phyloP scores from a whole-genome alignment of 2,329 filamentous ascomycete species.

The Hypoxylon sp. region DNA sequence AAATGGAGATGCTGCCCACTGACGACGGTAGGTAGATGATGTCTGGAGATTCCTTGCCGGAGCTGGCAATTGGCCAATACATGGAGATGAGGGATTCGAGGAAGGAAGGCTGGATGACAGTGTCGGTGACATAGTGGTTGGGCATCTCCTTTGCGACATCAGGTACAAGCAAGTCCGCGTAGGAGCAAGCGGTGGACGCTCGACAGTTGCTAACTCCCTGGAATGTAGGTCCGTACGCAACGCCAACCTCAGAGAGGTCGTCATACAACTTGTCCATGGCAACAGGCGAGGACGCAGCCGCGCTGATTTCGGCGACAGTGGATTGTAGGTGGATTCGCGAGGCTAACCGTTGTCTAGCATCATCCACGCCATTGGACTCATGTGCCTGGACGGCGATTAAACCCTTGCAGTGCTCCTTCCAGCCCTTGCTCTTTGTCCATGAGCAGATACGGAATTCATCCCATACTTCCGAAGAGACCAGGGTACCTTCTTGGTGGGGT shows the following conservation, averaged over 20 bases:
- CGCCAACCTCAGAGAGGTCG: conserved; percentile 58
- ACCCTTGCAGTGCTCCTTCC: conserved; percentile 70
- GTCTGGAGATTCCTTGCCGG: conserved; percentile 47
- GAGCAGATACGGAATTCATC: conserved; percentile 69
- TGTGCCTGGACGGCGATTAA: conserved; percentile 57
- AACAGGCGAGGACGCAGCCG: conserved; percentile 48
- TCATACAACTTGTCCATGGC: conserved; percentile 58
- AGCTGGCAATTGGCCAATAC: conserved; percentile 56
- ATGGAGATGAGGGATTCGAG: conserved; percentile 57
- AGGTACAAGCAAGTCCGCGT: conserved; percentile 52
- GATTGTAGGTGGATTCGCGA: conserved; percentile 49
- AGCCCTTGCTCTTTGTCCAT: conserved; percentile 62
- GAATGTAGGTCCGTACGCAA: conserved; percentile 64
- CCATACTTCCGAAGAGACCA: conserved; percentile 60
- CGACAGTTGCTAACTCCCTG: conserved; percentile 62
- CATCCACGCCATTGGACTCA: conserved; percentile 57
- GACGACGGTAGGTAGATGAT: conserved; percentile 59
- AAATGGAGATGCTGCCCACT: conserved; percentile 55
- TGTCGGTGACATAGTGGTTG: conserved; percentile 50
- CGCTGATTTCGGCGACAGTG: conserved; percentile 48
- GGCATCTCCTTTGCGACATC: conserved; percentile 57
- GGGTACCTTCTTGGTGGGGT: conserved; percentile 56
- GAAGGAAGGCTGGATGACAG: conserved; percentile 54
- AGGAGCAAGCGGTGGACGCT: conserved; percentile 52
- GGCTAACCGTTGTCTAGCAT: conserved; percentile 48